phyloP scores from a whole-genome alignment of 1,284 basidiomycete species.

The Testicularia cyperi region DNA sequence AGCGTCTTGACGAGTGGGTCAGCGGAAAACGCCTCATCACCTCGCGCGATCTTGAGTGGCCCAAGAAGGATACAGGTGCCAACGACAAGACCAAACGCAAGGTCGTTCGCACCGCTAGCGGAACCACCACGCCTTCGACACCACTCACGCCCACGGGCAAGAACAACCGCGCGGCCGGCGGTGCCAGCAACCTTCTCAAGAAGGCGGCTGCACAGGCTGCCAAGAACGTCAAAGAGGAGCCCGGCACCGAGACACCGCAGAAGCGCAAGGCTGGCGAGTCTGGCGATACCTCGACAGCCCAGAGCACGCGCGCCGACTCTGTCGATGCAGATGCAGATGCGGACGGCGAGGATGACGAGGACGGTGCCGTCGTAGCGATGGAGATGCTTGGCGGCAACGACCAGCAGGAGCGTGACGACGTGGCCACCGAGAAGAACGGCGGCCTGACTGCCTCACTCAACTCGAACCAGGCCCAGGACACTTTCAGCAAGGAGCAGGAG shows the following conservation, averaged over 20 bases:
- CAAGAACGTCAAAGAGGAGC: slow-evolving; percentile 29
- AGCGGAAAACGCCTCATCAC: slow-evolving; percentile 80
- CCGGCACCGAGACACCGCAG: slow-evolving; percentile 64
- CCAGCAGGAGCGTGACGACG: slow-evolving; percentile 44
- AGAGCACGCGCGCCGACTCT: slow-evolving; percentile 34
- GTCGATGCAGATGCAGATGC: slow-evolving; percentile 63
- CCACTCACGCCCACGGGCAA: slow-evolving; percentile 35
- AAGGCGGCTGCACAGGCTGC: slow-evolving; percentile 75
- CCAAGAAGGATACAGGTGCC: slow-evolving; percentile 65
- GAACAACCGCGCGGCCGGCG: slow-evolving; percentile 12
- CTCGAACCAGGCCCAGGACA: slow-evolving; percentile 61
- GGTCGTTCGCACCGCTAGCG: slow-evolving; percentile 30
- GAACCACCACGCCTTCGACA: slow-evolving; percentile 32
- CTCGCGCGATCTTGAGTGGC: slow-evolving; percentile 88
- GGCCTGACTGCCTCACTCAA: slow-evolving; percentile 64
- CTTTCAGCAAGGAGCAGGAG: slow-evolving; percentile 89
- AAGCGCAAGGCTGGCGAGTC: slow-evolving; percentile 71
- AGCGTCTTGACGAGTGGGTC: slow-evolving; percentile 97
- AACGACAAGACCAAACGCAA: slow-evolving; percentile 62
- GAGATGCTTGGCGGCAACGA: slow-evolving; percentile 62
- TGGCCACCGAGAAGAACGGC: slow-evolving; percentile 28
- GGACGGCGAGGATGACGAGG: slow-evolving; percentile 62
- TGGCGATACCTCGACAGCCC: slow-evolving; percentile 63
- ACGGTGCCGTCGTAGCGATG: slow-evolving; percentile 61
- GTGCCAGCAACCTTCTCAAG: slow-evolving; percentile 68